Base-by-base conservation (phyloP, 2,329 filamentous ascomycete genomes). In the Colletotrichum ledebouriae region DNA sequence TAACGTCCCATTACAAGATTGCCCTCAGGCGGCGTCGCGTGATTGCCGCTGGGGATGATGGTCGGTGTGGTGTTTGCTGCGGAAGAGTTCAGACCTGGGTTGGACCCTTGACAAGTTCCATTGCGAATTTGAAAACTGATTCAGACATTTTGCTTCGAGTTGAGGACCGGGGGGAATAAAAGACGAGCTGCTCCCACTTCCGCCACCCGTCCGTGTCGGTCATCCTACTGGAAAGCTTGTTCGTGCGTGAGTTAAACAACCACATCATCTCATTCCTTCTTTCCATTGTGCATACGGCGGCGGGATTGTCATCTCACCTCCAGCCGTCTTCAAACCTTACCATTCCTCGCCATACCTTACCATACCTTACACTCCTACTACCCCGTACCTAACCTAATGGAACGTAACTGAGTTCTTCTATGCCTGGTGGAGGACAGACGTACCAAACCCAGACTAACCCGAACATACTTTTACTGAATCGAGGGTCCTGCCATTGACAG, bases 1-100 rank as follows among this genome's bases (percentile, higher is more conserved):
- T 53, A 61, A 61, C 59, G 25, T 53, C 37, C 59, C 47, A 53
- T 53, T 15, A 25, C 59, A 53, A 61, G 59, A 61, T 61, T 61
- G 59, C 20, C 47, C 59, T 61, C 59, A 61, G 59, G 47, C 37
- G 46, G 20, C 37, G 37, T 61, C 59, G 59, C 46, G 47, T 53
- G 59, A 61, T 61, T 39, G 52, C 34, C 42, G 53, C 37, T 57
- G 22, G 12, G 10, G 49, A n/a, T 33, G 29, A 52, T 13, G 37
- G 49, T 52, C 49, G 49, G 49, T 52, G 49, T 34, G 25, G 25
- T 6, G 25, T 29, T 33, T 53, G 49, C 25, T 34, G 49, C 29
- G 49, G 49, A 29, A 53, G 25, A 3, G 37, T 39, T 13, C 34
- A 6, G 34, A 13, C 34, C 6, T 11, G 34, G 34, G 12, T 39